These are phyloP conservation scores for Stephania japonica DNA, from an alignment of 164 flowering plant species.

Conservation along the genomic window DNA sequence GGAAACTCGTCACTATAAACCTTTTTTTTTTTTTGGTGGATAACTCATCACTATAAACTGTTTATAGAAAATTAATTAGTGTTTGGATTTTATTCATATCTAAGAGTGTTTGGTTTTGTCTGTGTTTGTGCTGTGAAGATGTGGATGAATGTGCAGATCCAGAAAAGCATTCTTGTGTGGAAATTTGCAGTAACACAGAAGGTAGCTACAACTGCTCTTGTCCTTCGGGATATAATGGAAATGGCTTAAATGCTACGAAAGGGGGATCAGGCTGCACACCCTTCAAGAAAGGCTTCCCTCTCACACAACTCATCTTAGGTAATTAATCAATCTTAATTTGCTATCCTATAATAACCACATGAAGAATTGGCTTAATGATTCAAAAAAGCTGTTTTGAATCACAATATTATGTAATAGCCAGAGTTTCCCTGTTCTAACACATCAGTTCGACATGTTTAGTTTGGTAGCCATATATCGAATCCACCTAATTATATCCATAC, in stretches of 20 bases:
- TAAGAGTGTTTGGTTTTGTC: no score
- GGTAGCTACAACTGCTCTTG: neutral
- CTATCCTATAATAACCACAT: neutral
- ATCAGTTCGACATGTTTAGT: no score
- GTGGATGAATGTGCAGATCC: neutral
- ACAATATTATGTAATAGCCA: neutral
- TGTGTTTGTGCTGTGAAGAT: neutral
- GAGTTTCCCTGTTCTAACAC: neutral
- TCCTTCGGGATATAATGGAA: neutral
- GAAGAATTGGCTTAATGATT: neutral
- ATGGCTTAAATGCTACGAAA: neutral
- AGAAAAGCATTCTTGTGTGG: neutral
- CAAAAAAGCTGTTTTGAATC: neutral
- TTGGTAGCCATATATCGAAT: no score
- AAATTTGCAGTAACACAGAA: neutral
- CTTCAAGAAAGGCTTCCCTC: neutral
- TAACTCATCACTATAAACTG: no score
- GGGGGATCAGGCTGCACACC: neutral
- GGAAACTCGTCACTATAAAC: no score
- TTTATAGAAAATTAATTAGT: no score
- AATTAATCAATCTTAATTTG: neutral
- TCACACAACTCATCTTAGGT: slow-evolving; percentile 1
- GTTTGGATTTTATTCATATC: no score
- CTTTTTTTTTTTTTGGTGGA: no score
- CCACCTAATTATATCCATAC: neutral